Evolutionary conservation across 2,329 filamentous ascomycete species (phyloP), one percentile per base, ranked within the genome.

Genomic region (Scolecobasidium constrictum): DNA sequence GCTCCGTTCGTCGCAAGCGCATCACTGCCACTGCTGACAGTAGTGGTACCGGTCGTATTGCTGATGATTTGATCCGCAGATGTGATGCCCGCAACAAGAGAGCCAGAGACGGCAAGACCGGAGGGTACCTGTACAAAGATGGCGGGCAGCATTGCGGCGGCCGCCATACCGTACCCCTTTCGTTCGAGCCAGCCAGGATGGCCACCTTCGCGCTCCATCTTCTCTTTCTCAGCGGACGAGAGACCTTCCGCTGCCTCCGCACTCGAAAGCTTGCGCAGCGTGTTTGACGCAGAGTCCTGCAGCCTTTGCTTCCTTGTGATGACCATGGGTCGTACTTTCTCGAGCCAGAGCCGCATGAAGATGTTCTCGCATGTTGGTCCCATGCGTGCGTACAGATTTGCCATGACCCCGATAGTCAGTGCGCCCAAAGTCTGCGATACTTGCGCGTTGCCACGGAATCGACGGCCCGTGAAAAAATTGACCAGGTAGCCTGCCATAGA

Each of bases 111-210:
- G 3, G 75, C 72, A 3, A 80, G 61, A 2, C 75, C 76, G 2
- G 68, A 73, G 0, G 76, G 76, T 0, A 80, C 75, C 46, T 78
- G 73, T 2, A 78, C 73, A 48, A 93, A 93, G 49, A 94, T 93
- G 4, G 83, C 87, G 0, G 87, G 87, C 7, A 94, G 65, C 70
- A 94, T 85, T 2, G 84, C 82, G 0, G 86, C 85, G 0, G 86
- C 86, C 0, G 87, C 87, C 2, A 94, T 74, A 2, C 83, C 83
- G 56, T 88, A 86, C 11, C 81, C 78, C 7, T 34, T 15, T 36
- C 33, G 31, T 22, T 19, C 26, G n/a, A 23, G 31, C 33, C 19
- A 28, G 21, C 12, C 12, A 11, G 18, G 18, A 49, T 42, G 9
- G 51, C 53, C 35, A 46, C 43, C 31, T 16, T 45, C 34, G 4